Evolutionary conservation across 305 asterid genomes (phyloP).

Genomic region (Stenogyne calaminthoides): DNA sequence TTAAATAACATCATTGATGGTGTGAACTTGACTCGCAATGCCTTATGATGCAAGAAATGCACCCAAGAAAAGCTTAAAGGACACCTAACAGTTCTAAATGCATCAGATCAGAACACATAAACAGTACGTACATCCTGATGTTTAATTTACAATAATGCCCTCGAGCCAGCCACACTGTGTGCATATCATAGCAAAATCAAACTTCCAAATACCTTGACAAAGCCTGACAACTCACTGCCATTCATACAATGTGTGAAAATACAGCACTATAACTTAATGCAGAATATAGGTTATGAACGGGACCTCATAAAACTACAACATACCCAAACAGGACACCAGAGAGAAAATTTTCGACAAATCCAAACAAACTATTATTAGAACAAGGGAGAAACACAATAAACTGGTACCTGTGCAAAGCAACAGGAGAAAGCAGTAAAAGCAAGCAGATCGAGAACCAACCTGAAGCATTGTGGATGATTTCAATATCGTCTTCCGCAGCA

Average conservation of each 20-base stretch:
- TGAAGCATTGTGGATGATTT: constrained; percentile 40
- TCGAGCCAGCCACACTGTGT: background rate
- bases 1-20: background rate
- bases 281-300: background rate
- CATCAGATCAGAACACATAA: constrained; percentile 7
- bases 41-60: background rate
- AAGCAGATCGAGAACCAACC: constrained; percentile 46
- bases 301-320: constrained; percentile 24
- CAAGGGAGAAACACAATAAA: background rate
- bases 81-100: constrained; percentile 5
- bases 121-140: background rate
- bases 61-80: background rate
- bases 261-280: constrained; percentile 10
- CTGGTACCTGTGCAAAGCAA: constrained; percentile 15
- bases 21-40: constrained; percentile 6
- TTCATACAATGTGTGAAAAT: background rate
- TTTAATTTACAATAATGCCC: background rate
- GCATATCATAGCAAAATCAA: constrained; percentile 13
- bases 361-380: background rate
- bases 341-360: background rate
- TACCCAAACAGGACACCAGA: background rate
- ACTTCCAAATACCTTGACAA: background rate
- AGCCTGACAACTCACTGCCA: constrained; percentile 4
- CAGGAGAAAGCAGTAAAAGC: constrained; percentile 26
- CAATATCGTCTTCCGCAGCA: constrained; percentile 35